These are phyloP conservation scores for Boletus bicolor DNA, from an alignment of 768 basidiomycete genomes.

Conservation along the genomic window DNA sequence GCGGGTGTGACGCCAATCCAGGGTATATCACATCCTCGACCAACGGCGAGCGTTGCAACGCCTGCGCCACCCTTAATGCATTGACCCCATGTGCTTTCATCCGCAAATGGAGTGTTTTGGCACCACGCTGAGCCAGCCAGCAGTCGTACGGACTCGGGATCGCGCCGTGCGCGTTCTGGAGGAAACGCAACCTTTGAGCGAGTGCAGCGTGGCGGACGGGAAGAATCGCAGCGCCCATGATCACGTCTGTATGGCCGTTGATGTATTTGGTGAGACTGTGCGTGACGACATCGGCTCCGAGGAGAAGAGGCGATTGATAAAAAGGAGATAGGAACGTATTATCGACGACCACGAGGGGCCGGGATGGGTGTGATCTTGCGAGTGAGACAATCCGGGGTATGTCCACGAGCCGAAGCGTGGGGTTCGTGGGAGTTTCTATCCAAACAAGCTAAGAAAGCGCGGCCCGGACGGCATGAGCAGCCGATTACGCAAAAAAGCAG, in stretches of 20 bases:
- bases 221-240: slow-evolving; percentile 83
- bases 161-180: slow-evolving; percentile 87
- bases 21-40: slow-evolving; percentile 89
- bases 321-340: slow-evolving; percentile 94
- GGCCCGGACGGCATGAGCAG: background rate
- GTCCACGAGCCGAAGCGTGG: slow-evolving; percentile 83
- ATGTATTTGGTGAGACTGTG: slow-evolving; percentile 89
- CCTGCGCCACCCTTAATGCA: slow-evolving; percentile 70
- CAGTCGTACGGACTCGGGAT: slow-evolving; percentile 83
- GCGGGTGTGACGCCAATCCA: slow-evolving; percentile 66
- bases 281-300: slow-evolving; percentile 80
- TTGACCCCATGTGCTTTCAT: slow-evolving; percentile 86
- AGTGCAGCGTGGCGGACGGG: slow-evolving; percentile 51
- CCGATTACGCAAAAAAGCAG: background rate
- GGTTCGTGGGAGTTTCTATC: slow-evolving; percentile 96
- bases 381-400: slow-evolving; percentile 68
- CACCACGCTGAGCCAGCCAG: slow-evolving; percentile 87
- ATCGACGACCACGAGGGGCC: slow-evolving; percentile 84
- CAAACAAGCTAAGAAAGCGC: slow-evolving; percentile 65
- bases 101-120: slow-evolving; percentile 87
- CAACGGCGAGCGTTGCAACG: slow-evolving; percentile 48
- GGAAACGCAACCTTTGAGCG: slow-evolving; percentile 65
- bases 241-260: slow-evolving; percentile 91
- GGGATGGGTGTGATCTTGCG: slow-evolving; percentile 56
- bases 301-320: slow-evolving; percentile 83